Base-by-base conservation (phyloP, 768 basidiomycete genomes). In the Psilocybe cubensis region DNA sequence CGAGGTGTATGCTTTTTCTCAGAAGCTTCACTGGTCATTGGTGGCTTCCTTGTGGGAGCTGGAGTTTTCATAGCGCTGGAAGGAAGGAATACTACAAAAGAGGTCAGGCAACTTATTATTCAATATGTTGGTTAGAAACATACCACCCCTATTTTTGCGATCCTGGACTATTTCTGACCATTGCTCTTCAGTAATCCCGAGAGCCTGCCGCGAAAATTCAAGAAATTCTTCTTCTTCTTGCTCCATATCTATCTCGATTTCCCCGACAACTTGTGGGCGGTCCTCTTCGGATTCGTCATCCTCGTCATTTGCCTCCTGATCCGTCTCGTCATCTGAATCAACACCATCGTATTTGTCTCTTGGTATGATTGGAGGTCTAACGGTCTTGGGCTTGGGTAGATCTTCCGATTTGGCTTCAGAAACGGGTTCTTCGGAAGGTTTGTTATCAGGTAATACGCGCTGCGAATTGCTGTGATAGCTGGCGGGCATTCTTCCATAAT, bases 201-300 rank as follows among this genome's bases (percentile, higher is more conserved):
- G 76, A 4, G 91, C 85, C 65, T 98, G 92, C 44, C 94, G 85
- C 11, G 97, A 91, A 72, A 99, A 99, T 73, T 94, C 91, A 27
- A 99, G 74, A 63, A 98, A 99, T 63, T 97, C 96, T 64, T 91
- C 94, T 72, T 93, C 85, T 72, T 99, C 97, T 64, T 92, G 89
- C 1, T 79, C 84, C 94, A 98, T 96, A 63, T 97, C 89, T 29
- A 95, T 81, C 64, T 95, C 94, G 3, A 94, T 74, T 20, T 94
- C 91, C 14, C 88, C 92, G 1, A 92, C 86, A 3, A 96, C 81
- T 64, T 90, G 87, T 0, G 94, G 93, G n/a, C 76, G 76, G 47
- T 95, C 93, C 54, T 93, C 91, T 40, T 91, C 94, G 3, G 81
- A 83, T 53, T 90, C 90, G 8, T 70, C 72, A 28, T 80, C 76